Conservation (phyloP, 345 rosid species). For the Xanthoceras sorbifolium region DNA sequence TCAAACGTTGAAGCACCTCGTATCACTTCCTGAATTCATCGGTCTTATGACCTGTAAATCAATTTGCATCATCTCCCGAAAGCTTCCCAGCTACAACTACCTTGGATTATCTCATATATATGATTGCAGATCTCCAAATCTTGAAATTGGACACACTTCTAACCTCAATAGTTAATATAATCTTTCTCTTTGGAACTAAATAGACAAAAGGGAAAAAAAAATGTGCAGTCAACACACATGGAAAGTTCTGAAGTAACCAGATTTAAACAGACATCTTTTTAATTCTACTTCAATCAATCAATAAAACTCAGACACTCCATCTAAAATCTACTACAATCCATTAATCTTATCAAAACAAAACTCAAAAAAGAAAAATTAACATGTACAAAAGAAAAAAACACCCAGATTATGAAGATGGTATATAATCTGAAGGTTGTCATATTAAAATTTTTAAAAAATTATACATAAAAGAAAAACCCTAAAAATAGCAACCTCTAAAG, state of each 20-base stretch:
- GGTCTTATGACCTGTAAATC: neutral
- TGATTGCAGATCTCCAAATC: neutral
- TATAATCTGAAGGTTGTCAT: neutral
- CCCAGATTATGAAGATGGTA: neutral
- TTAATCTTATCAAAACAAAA: neutral
- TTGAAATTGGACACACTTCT: neutral
- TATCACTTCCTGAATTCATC: neutral
- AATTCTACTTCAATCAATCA: neutral
- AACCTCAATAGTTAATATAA: neutral
- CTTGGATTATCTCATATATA: neutral
- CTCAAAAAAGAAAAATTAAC: neutral
- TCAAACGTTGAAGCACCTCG: neutral
- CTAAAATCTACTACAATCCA: neutral
- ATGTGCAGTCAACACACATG: neutral
- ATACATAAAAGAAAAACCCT: slow-evolving; percentile 10
- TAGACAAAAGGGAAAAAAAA: neutral
- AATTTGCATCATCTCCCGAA: neutral
- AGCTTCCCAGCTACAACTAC: slow-evolving; percentile 1
- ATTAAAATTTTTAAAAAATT: neutral
- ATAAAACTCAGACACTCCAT: too few species aligned
- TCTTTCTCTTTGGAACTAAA: neutral
- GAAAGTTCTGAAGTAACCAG: neutral
- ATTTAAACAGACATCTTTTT: neutral
- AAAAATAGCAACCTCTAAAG: neutral
- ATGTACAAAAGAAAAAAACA: neutral